Percentiles rank a stretch among this genome's conserved stretches.
phyloP scores from a whole-genome alignment of 129 eudicot species.

The Apium graveolens region DNA sequence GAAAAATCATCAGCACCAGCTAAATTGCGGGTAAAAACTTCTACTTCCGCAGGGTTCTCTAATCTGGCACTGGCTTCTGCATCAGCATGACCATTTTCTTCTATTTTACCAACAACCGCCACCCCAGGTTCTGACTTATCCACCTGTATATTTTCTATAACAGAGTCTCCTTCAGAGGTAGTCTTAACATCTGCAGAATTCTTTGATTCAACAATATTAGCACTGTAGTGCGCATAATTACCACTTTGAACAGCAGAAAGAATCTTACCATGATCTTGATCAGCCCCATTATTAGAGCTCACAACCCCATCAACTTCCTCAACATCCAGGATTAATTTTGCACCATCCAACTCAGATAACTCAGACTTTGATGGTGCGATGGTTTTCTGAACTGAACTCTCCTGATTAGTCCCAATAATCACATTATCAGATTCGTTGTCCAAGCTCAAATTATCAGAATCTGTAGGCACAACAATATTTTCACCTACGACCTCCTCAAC shows the following conservation, averaged over 20 bases:
- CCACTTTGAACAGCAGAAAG: not conserved
- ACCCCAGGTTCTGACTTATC: constrained; percentile 37
- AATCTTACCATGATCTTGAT: constrained; percentile 3
- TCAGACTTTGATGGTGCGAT: constrained; percentile 12
- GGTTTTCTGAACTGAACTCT: not conserved
- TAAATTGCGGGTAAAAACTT: constrained; percentile 6
- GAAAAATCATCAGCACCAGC: constrained; percentile 9
- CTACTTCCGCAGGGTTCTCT: constrained; percentile 1
- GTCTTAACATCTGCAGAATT: constrained; percentile 21
- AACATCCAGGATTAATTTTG: constrained; percentile 26
- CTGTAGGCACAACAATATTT: not conserved
- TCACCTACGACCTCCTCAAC: constrained; percentile 3
- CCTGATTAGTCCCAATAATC: not conserved
- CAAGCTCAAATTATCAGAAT: not conserved
- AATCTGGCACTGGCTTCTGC: constrained; percentile 21
- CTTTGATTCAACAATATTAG: constrained; percentile 14
- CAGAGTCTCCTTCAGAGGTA: constrained; percentile 40
- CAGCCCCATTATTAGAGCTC: constrained; percentile 1
- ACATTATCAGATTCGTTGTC: not conserved
- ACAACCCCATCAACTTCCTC: constrained; percentile 20
- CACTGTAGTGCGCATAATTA: not conserved
- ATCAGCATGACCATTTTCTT: constrained; percentile 29
- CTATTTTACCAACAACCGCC: constrained; percentile 37
- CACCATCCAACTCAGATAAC: constrained; percentile 21
- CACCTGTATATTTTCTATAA: constrained; percentile 42